These are phyloP conservation scores for Trichoderma sp. DNA, from an alignment of 2,329 filamentous ascomycete genomes.

Conservation along the genomic window DNA sequence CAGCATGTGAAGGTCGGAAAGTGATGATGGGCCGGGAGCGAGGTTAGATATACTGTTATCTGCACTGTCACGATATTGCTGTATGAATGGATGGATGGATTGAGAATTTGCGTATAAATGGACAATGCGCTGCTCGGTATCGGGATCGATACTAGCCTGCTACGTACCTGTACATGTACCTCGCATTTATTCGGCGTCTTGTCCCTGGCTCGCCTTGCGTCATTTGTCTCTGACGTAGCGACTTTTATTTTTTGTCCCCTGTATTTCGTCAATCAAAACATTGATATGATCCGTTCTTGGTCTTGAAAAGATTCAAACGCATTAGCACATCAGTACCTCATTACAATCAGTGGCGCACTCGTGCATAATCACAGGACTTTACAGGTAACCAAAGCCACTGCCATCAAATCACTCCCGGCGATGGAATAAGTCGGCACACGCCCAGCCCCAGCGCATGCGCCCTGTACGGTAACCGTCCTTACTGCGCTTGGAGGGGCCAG, in stretches of 20 bases:
- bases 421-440: not conserved
- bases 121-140: not conserved
- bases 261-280: not conserved
- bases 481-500: conserved; percentile 1
- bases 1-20: conserved; percentile 1
- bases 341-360: not conserved
- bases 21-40: not conserved
- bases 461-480: not conserved
- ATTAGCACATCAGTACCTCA: not conserved
- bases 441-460: not conserved
- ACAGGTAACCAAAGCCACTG: not conserved
- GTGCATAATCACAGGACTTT: not conserved
- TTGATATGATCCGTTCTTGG: not conserved
- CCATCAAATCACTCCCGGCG: not conserved
- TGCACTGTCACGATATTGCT: not conserved
- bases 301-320: not conserved
- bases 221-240: conserved; percentile 17
- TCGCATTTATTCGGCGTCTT: not conserved
- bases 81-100: not conserved
- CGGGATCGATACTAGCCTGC: not conserved
- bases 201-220: conserved; percentile 11
- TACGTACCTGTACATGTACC: not conserved
- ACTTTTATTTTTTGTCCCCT: not conserved
- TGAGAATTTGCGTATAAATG: not conserved
- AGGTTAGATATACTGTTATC: not conserved